phyloP scores from a whole-genome alignment of 1,284 basidiomycete species.

The Ceratobasidium sp. region DNA sequence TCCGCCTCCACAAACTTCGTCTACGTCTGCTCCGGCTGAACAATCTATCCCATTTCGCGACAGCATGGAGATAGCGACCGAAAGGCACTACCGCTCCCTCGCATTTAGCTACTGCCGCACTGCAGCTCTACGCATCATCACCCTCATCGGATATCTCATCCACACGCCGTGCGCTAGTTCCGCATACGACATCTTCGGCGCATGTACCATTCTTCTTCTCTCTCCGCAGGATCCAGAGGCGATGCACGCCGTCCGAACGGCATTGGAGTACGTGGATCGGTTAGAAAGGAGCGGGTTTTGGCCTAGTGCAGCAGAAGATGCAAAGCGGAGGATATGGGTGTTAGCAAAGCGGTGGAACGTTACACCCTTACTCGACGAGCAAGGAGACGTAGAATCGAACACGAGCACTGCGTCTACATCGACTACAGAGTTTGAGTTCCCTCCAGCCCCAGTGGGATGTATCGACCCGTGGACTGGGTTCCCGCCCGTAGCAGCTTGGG shows the following conservation, averaged over 20 bases:
- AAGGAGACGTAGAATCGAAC: no score
- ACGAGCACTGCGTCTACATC: no score
- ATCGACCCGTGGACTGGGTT: no score
- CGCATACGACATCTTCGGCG: slow-evolving; percentile 35
- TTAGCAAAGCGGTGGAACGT: slow-evolving; percentile 36
- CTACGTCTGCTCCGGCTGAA: background rate
- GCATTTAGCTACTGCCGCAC: slow-evolving; percentile 35
- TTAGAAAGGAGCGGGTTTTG: slow-evolving; percentile 19
- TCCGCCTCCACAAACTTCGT: background rate
- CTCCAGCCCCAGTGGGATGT: no score
- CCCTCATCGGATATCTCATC: slow-evolving; percentile 12
- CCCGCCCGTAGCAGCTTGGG: no score
- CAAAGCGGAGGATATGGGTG: slow-evolving; percentile 8
- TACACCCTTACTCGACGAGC: background rate
- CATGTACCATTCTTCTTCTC: slow-evolving; percentile 24
- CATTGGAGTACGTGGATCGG: slow-evolving; percentile 7
- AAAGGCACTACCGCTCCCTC: slow-evolving; percentile 15
- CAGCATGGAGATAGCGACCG: no score
- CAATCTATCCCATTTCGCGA: no score
- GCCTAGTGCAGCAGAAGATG: slow-evolving; percentile 24
- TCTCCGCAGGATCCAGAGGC: slow-evolving; percentile 22
- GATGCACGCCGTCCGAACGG: slow-evolving; percentile 27
- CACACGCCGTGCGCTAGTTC: slow-evolving; percentile 33
- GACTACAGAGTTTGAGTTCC: no score
- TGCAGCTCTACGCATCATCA: slow-evolving; percentile 26